Percentiles rank a stretch among this genome's conserved stretches.
Conservation (phyloP, 2,329 filamentous ascomycete genomes). For the Clarireedia hainanense region DNA sequence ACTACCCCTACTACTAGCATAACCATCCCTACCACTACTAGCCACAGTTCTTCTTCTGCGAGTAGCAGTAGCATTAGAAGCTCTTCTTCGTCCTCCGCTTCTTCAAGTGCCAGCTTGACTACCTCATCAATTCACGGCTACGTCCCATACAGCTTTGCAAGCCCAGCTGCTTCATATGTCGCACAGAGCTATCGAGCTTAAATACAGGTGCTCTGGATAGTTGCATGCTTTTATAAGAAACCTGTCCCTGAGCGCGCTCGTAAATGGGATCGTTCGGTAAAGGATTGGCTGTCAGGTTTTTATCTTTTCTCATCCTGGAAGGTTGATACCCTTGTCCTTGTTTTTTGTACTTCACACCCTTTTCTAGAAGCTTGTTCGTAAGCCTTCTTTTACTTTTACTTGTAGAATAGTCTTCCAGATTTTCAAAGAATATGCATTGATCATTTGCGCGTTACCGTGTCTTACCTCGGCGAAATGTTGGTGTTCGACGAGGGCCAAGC, state of each 20-base stretch:
- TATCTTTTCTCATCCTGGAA: too few relatives aligned
- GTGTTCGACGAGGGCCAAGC: too few relatives aligned
- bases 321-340: neutral
- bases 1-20: neutral
- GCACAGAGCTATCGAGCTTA: neutral
- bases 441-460: neutral
- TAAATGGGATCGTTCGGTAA: neutral
- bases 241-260: neutral
- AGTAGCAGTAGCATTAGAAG: neutral
- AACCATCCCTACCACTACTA: too few relatives aligned
- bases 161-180: constrained; percentile 1
- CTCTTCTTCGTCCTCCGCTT: neutral
- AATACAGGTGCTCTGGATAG: neutral
- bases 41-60: neutral
- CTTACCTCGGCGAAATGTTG: too few relatives aligned
- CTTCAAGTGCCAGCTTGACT: neutral
- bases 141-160: constrained; percentile 2
- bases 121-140: neutral
- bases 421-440: too few relatives aligned
- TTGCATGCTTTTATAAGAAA: neutral
- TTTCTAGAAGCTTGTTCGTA: neutral
- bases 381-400: neutral
- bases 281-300: neutral
- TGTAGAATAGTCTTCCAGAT: neutral
- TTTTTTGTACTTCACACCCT: neutral